Evolutionary conservation across 2,329 filamentous ascomycete species (phyloP).

Genomic region (Aschersonia sp.): DNA sequence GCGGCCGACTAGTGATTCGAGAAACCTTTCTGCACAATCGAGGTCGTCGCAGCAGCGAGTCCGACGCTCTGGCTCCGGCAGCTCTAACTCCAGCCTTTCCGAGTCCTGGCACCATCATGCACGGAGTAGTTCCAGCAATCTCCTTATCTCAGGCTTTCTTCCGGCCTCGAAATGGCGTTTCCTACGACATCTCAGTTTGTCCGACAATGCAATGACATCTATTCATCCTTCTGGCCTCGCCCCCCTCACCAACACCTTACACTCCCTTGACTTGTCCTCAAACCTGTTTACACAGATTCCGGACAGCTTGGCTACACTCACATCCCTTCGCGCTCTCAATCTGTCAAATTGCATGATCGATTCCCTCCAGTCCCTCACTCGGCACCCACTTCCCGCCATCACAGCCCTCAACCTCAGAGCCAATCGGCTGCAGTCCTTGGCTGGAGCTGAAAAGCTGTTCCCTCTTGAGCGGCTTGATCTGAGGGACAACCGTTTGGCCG

Average conservation of each 20-base stretch:
- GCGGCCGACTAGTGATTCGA: slow-evolving; percentile 54
- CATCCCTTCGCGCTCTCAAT: slow-evolving; percentile 81
- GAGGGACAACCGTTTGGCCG: slow-evolving; percentile 79
- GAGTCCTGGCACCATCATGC: slow-evolving; percentile 47
- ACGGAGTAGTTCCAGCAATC: slow-evolving; percentile 64
- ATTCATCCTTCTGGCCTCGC: slow-evolving; percentile 62
- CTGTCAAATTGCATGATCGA: slow-evolving; percentile 97
- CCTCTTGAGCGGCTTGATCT: slow-evolving; percentile 84
- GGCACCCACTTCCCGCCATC: slow-evolving; percentile 82
- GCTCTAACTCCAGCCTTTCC: slow-evolving; percentile 70
- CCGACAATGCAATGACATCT: slow-evolving; percentile 79
- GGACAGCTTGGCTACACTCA: slow-evolving; percentile 74
- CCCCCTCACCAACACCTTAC: slow-evolving; percentile 74
- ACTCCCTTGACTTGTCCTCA: slow-evolving; percentile 81
- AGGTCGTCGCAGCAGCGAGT: slow-evolving; percentile 65
- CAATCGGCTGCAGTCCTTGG: slow-evolving; percentile 76
- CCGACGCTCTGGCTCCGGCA: slow-evolving; percentile 77
- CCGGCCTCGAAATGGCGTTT: slow-evolving; percentile 91
- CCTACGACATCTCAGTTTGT: slow-evolving; percentile 76
- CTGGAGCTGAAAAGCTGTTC: slow-evolving; percentile 76
- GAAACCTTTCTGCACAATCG: slow-evolving; percentile 53
- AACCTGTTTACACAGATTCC: slow-evolving; percentile 94
- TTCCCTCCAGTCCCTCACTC: slow-evolving; percentile 72
- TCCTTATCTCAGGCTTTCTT: slow-evolving; percentile 56
- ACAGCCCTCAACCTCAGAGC: slow-evolving; percentile 82